These are phyloP conservation scores for Viola odorata DNA, from an alignment of 345 rosid species.

Conservation along the genomic window DNA sequence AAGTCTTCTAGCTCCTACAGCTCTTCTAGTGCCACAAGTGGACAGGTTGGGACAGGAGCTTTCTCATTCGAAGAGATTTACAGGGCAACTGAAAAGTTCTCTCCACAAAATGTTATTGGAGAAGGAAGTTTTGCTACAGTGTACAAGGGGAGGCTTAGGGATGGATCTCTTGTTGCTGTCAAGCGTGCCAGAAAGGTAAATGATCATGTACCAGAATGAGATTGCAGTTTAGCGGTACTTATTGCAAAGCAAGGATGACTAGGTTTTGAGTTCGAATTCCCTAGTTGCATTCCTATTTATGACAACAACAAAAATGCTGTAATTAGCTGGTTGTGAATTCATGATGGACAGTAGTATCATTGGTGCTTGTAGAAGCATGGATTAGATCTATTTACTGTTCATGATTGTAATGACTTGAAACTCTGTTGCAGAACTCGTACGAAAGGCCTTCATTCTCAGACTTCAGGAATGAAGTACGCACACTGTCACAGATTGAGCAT, in stretches of 20 bases:
- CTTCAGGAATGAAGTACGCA: conserved; percentile 76
- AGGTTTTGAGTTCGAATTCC: too few species aligned
- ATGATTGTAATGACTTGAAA: conserved; percentile 9
- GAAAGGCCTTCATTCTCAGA: conserved; percentile 43
- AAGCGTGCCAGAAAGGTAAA: conserved; percentile 85
- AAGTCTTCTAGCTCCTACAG: conserved; percentile 47
- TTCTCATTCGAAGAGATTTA: conserved; percentile 62
- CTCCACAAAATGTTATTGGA: conserved; percentile 55
- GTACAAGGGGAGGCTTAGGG: conserved; percentile 68
- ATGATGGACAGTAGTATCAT: not conserved
- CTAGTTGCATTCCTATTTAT: not conserved
- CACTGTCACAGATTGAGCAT: conserved; percentile 88
- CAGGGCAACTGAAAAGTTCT: conserved; percentile 73
- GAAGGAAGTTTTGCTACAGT: conserved; percentile 81
- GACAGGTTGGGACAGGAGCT: conserved; percentile 25
- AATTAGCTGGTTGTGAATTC: not conserved
- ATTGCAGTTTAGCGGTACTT: too few species aligned
- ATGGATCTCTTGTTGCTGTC: conserved; percentile 76
- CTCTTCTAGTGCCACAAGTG: conserved; percentile 42
- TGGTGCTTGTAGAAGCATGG: not conserved
- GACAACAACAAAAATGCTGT: not conserved
- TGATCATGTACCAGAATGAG: too few species aligned
- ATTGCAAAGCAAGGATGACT: too few species aligned
- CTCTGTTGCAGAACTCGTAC: conserved; percentile 47
- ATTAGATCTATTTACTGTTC: not conserved